Base-by-base conservation (phyloP, 2,329 filamentous ascomycete species). In the Thielaviopsis populi region DNA sequence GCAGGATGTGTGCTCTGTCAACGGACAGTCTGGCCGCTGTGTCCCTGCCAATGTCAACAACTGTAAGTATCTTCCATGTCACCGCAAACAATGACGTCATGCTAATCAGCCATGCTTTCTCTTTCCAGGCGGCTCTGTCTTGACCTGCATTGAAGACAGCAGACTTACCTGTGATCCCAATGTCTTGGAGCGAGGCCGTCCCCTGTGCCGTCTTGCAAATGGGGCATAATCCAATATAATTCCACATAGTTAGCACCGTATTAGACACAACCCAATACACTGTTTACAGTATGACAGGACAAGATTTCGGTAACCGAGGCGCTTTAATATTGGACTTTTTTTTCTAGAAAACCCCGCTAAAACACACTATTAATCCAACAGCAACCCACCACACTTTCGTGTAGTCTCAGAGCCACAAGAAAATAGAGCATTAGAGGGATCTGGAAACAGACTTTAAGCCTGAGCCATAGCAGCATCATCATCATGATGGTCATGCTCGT, bases 1-100 rank as follows among this genome's bases (percentile, higher is more conserved):
- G 71, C 71, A 75, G 67, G 73, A 75, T 66, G 66, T 71, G 61
- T 75, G 73, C 71, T 68, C 43, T 15, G 68, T 70, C 63, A 72
- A 72, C 66, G 73, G 73, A 63, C 66, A 70, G 66, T 48, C 65
- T 8, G 73, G 73, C 22, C 70, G 70, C 42, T 74, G 73, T 66
- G 72, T 75, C 1, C 73, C 73, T 48, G 64, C 64, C 37, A 71
- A 67, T 13, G 69, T 69, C n/a, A 67, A 70, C n/a, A 72, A 73
- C 68, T 75, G 73, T 74, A 65, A 67, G 72, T 68, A 5, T 10
- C 15, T 10, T 30, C 27, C 3, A 22, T 6, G 33, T 6, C 17
- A 10, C 3, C 10, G 24, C 11, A 30, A 37, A 1, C 11, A 4
- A 46, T 37, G 15, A n/a, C 13, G 24, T 33, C 40, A 40, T 63